Evolutionary conservation across 352 stramenopile genomes (phyloP).

Genomic region (Elongisporangium anandrum): DNA sequence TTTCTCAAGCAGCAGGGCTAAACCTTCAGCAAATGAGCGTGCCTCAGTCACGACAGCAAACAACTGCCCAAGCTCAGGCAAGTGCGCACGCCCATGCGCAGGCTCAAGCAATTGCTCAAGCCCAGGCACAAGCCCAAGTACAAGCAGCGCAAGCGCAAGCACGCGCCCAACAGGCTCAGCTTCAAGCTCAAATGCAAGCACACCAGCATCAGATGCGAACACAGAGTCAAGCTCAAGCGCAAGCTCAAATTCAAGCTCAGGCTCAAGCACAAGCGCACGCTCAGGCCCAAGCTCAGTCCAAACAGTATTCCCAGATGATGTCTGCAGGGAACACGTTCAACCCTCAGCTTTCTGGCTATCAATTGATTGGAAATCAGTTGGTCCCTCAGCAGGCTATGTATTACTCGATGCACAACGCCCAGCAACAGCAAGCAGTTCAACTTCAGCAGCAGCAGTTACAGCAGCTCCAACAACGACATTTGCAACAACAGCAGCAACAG

Average conservation of each 20-base stretch:
- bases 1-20: conserved; percentile 19
- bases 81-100: conserved; percentile 42
- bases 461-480: conserved; percentile 21
- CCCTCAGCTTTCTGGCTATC: conserved; percentile 46
- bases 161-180: conserved; percentile 33
- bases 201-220: conserved; percentile 17
- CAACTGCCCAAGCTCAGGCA: conserved; percentile 31
- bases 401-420: conserved; percentile 38
- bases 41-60: conserved; percentile 31
- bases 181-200: conserved; percentile 43
- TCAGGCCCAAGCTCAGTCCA: conserved; percentile 37
- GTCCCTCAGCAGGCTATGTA: conserved; percentile 54
- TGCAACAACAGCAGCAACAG: conserved; percentile 26
- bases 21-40: conserved; percentile 52
- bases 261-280: conserved; percentile 18
- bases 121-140: conserved; percentile 18
- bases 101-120: conserved; percentile 48
- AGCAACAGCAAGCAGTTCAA: conserved; percentile 42
- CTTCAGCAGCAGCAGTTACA: conserved; percentile 23
- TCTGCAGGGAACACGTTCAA: conserved; percentile 40
- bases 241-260: conserved; percentile 19
- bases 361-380: conserved; percentile 62
- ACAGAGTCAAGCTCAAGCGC: conserved; percentile 21
- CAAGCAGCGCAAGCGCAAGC: conserved; percentile 29
- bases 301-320: conserved; percentile 64